These are phyloP conservation scores for Thelephora terrestris DNA, from an alignment of 1,284 basidiomycete genomes.

Conservation along the genomic window DNA sequence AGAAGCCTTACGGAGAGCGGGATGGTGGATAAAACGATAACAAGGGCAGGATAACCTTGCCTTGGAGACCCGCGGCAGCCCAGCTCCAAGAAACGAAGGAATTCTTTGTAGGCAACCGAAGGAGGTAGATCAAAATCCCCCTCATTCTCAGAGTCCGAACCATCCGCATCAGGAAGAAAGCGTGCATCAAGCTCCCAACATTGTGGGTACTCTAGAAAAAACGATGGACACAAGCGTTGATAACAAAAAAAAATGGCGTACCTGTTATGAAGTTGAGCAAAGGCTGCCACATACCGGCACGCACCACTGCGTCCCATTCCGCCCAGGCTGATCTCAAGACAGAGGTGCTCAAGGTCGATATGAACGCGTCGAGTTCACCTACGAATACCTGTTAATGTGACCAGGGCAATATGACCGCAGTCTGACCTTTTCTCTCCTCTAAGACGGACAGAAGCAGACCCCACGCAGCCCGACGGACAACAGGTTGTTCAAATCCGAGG, in stretches of 20 bases:
- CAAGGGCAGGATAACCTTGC: conserved; percentile 67
- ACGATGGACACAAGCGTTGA: not conserved
- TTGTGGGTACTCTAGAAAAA: conserved; percentile 42
- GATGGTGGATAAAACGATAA: conserved; percentile 73
- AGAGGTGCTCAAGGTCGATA: conserved; percentile 43
- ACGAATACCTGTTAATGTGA: conserved; percentile 1
- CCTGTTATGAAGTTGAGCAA: conserved; percentile 65
- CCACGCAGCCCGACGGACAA: conserved; percentile 63
- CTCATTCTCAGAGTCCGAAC: conserved; percentile 16
- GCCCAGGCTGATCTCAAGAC: conserved; percentile 70
- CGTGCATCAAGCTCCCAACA: conserved; percentile 47
- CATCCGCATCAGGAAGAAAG: conserved; percentile 12
- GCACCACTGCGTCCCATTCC: conserved; percentile 62
- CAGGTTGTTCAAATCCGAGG: conserved; percentile 55
- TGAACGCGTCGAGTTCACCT: conserved; percentile 30
- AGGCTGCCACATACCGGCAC: conserved; percentile 58
- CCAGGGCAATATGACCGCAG: not conserved
- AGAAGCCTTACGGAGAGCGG: conserved; percentile 41
- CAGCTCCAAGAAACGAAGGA: conserved; percentile 62
- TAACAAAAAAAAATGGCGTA: conserved; percentile 21
- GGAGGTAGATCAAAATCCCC: conserved; percentile 14
- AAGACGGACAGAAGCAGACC: conserved; percentile 33
- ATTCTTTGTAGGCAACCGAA: conserved; percentile 54
- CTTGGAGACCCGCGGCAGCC: conserved; percentile 70
- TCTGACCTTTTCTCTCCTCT: conserved; percentile 32